phyloP scores from a whole-genome alignment of 2,329 filamentous ascomycete species.

The Helotiales sp. region DNA sequence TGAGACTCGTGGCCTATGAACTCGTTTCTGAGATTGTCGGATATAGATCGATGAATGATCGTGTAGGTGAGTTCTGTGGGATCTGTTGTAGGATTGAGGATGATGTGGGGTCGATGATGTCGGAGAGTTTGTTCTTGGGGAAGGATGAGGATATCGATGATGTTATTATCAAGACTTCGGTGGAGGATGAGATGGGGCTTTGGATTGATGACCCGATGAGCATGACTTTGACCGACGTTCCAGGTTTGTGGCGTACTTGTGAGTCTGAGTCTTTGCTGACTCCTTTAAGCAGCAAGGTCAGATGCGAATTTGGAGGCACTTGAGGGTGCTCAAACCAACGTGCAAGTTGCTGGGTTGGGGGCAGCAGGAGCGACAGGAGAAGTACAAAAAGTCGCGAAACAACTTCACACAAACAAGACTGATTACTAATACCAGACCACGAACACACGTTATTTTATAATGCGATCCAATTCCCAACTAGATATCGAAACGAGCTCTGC shows the following conservation, averaged over 20 bases:
- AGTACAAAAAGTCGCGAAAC: background rate
- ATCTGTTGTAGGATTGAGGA: background rate
- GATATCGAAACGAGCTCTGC: background rate
- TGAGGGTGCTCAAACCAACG: background rate
- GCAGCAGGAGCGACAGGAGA: background rate
- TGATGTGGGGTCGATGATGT: background rate
- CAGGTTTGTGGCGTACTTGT: background rate
- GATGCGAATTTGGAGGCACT: background rate
- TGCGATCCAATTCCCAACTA: background rate
- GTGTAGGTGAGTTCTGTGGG: background rate
- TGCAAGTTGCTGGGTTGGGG: background rate
- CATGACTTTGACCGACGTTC: background rate
- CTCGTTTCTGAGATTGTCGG: background rate
- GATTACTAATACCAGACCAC: background rate
- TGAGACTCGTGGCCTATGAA: background rate
- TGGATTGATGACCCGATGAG: conserved; percentile 1
- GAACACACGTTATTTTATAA: background rate
- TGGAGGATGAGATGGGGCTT: background rate
- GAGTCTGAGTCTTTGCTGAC: no score
- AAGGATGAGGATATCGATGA: background rate
- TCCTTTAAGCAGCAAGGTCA: background rate
- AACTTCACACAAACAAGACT: background rate
- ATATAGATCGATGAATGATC: background rate
- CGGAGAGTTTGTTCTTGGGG: background rate
- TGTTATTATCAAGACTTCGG: background rate